These are phyloP conservation scores for Endoconidiophora laricicola DNA, from an alignment of 2,329 filamentous ascomycete genomes.

Conservation along the genomic window DNA sequence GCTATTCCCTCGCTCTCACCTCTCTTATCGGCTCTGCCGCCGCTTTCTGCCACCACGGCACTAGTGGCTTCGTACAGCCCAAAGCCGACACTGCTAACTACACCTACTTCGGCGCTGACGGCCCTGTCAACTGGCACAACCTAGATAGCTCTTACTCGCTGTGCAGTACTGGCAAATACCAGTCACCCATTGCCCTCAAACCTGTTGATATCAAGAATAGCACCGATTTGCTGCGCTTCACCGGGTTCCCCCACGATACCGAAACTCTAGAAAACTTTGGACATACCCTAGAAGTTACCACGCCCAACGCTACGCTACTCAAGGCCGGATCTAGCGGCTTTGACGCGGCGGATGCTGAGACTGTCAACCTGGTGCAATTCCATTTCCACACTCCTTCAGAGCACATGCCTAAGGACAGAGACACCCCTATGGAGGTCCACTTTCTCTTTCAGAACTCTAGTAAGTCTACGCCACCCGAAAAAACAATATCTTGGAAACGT, in stretches of 20 bases:
- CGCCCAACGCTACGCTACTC: not conserved
- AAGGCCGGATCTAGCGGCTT: not conserved
- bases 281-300: slow-evolving; percentile 30
- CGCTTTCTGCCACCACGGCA: slow-evolving; percentile 21
- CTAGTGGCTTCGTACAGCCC: slow-evolving; percentile 18
- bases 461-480: not conserved
- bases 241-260: slow-evolving; percentile 20
- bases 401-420: slow-evolving; percentile 31
- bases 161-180: slow-evolving; percentile 31
- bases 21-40: slow-evolving; percentile 14
- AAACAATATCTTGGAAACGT: too few species aligned
- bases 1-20: not conserved
- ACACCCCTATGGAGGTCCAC: slow-evolving; percentile 26
- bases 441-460: slow-evolving; percentile 23
- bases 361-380: slow-evolving; percentile 34
- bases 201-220: slow-evolving; percentile 17
- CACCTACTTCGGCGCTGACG: slow-evolving; percentile 16
- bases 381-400: slow-evolving; percentile 46
- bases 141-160: slow-evolving; percentile 26
- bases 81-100: slow-evolving; percentile 27
- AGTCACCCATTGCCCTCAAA: slow-evolving; percentile 40
- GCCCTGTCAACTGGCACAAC: slow-evolving; percentile 36
- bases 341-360: slow-evolving; percentile 21
- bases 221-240: slow-evolving; percentile 16
- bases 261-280: slow-evolving; percentile 32